phyloP scores from a whole-genome alignment of 352 stramenopile species.

The Globisporangium takayamanum region DNA sequence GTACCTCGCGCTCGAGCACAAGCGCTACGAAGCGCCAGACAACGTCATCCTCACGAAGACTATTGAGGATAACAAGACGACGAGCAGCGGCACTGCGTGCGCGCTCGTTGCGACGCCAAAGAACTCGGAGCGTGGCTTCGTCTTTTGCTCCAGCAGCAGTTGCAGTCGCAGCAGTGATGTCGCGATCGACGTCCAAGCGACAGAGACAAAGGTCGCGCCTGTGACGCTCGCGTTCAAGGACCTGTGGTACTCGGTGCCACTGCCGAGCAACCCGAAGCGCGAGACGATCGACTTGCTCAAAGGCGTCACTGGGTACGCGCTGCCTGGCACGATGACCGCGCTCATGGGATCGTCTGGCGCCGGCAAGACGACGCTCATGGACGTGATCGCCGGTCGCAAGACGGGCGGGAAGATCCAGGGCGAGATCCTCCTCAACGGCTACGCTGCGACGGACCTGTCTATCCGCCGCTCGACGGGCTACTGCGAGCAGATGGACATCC shows the following conservation, averaged over 20 bases:
- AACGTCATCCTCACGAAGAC: conserved; percentile 19
- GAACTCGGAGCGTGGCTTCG: not conserved
- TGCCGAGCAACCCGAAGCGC: conserved; percentile 8
- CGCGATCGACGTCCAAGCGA: not conserved
- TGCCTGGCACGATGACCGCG: conserved; percentile 29
- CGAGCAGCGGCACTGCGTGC: conserved; percentile 4
- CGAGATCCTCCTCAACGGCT: conserved; percentile 77
- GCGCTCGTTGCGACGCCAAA: not conserved
- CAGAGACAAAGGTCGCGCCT: conserved; percentile 22
- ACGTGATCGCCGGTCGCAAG: conserved; percentile 88
- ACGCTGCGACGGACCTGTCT: conserved; percentile 17
- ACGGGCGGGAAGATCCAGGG: conserved; percentile 59
- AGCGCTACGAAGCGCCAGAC: conserved; percentile 19
- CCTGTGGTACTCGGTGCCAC: conserved; percentile 17
- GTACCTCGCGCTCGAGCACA: conserved; percentile 15
- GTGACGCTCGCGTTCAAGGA: conserved; percentile 20
- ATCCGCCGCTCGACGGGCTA: conserved; percentile 18
- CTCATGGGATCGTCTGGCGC: conserved; percentile 41
- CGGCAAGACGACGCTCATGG: conserved; percentile 87
- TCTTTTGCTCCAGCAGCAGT: not conserved
- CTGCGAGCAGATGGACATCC: conserved; percentile 68
- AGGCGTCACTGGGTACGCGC: conserved; percentile 23
- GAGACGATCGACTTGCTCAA: conserved; percentile 25
- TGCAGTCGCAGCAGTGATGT: not conserved
- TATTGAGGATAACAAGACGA: not conserved